These are phyloP conservation scores for Cladosporium sp. DNA, from an alignment of 2,329 filamentous ascomycete species.

Conservation along the genomic window DNA sequence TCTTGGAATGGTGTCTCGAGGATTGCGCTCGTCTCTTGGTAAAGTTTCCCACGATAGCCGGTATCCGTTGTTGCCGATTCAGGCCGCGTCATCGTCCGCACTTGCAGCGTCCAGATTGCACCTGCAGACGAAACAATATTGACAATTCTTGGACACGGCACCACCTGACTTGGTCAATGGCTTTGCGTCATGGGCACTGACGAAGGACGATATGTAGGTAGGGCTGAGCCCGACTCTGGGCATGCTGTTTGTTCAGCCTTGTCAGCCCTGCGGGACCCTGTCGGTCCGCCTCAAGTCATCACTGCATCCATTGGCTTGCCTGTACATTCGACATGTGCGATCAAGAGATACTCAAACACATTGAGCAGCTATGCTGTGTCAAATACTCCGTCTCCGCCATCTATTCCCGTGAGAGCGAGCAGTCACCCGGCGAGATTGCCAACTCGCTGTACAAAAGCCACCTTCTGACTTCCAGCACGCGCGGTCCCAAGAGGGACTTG, in stretches of 20 bases:
- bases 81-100: background rate
- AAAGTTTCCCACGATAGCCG: background rate
- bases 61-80: background rate
- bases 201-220: background rate
- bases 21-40: background rate
- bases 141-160: background rate
- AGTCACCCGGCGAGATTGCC: slow-evolving; percentile 30
- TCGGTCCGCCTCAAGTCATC: background rate
- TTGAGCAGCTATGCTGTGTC: slow-evolving; percentile 28
- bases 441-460: slow-evolving; percentile 30
- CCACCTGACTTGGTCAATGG: background rate
- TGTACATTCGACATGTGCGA: background rate
- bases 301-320: background rate
- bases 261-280: background rate
- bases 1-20: background rate
- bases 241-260: background rate
- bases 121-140: background rate
- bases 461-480: slow-evolving; percentile 28
- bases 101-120: background rate
- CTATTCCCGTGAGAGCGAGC: slow-evolving; percentile 28
- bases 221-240: background rate
- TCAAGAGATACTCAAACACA: slow-evolving; percentile 9
- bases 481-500: slow-evolving; percentile 20
- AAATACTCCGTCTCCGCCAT: slow-evolving; percentile 28
- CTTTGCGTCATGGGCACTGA: background rate